A percentile compares a stretch with the other conserved stretches of the same genome.
phyloP scores from a whole-genome alignment of 495 filamentous ascomycete species.

The Aspergillus nanangensis region DNA sequence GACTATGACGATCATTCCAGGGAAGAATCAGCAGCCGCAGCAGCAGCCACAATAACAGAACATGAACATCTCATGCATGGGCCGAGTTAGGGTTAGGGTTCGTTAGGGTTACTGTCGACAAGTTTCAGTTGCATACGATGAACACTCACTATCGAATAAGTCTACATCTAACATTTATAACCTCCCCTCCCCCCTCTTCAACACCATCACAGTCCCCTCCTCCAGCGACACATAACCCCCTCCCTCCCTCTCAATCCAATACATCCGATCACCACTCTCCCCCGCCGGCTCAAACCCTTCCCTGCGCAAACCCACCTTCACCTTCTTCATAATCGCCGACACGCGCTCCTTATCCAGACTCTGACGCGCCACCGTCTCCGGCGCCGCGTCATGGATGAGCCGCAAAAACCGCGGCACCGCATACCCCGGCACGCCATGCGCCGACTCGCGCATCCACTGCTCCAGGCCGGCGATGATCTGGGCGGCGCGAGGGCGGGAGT shows the following conservation, averaged over 20 bases:
- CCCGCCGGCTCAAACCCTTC: not conserved
- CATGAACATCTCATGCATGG: too few species aligned
- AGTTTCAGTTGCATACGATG: too few species aligned
- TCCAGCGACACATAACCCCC: not conserved
- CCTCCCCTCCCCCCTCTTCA: too few species aligned
- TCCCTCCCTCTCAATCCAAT: not conserved
- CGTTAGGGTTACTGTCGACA: too few species aligned
- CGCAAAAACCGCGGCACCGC: slow-evolving; percentile 1
- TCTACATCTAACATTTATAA: too few species aligned
- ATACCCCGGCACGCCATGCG: slow-evolving; percentile 1
- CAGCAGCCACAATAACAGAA: too few species aligned
- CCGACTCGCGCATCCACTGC: not conserved
- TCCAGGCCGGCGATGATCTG: not conserved
- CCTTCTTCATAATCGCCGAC: slow-evolving; percentile 1
- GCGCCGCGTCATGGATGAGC: not conserved
- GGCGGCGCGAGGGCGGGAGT: not conserved
- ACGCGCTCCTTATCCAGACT: not conserved
- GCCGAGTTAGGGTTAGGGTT: too few species aligned
- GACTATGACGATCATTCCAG: too few species aligned
- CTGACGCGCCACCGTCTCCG: not conserved
- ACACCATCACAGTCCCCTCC: not conserved
- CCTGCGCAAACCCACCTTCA: not conserved
- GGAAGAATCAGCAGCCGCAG: too few species aligned
- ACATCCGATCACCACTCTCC: not conserved
- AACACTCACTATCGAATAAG: too few species aligned